These are phyloP conservation scores for Knufia fluminis DNA, from an alignment of 2,329 filamentous ascomycete genomes.

Conservation along the genomic window DNA sequence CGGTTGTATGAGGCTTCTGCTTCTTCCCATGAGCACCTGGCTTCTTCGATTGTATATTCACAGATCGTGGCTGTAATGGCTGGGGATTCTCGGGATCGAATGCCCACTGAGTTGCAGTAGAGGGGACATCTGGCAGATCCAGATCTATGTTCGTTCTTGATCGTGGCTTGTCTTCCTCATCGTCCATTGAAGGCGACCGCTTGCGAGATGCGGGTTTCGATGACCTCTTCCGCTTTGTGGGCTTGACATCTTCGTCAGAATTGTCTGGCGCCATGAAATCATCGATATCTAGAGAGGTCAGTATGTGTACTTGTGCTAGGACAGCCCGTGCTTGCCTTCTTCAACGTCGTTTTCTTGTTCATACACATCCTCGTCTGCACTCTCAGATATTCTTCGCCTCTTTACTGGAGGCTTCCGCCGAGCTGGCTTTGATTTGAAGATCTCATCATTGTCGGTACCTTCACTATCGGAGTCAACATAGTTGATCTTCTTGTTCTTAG, in stretches of 20 bases:
- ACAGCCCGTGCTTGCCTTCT: conserved; percentile 36
- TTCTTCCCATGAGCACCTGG: conserved; percentile 33
- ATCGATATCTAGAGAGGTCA: conserved; percentile 55
- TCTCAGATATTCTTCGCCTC: conserved; percentile 53
- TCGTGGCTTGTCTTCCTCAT: conserved; percentile 35
- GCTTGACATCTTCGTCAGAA: conserved; percentile 58
- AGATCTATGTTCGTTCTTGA: conserved; percentile 41
- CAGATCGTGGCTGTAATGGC: conserved; percentile 40
- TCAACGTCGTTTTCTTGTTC: conserved; percentile 55
- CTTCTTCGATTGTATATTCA: conserved; percentile 29
- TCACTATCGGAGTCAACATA: conserved; percentile 83
- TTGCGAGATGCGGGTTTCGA: conserved; percentile 35
- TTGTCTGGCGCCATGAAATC: conserved; percentile 86
- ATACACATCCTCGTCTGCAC: conserved; percentile 59
- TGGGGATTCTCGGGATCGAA: conserved; percentile 54
- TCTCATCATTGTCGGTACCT: conserved; percentile 56
- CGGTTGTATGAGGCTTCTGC: conserved; percentile 65
- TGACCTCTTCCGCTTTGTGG: conserved; percentile 65
- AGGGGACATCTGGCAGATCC: conserved; percentile 46
- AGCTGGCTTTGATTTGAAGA: conserved; percentile 50
- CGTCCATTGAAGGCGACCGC: conserved; percentile 23
- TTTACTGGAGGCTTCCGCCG: conserved; percentile 42
- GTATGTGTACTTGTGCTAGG: not conserved
- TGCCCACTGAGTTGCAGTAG: conserved; percentile 76
- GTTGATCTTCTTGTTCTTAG: conserved; percentile 55